Evolutionary conservation across 306 rosid species (phyloP).

Genomic region (Morella rubra): DNA sequence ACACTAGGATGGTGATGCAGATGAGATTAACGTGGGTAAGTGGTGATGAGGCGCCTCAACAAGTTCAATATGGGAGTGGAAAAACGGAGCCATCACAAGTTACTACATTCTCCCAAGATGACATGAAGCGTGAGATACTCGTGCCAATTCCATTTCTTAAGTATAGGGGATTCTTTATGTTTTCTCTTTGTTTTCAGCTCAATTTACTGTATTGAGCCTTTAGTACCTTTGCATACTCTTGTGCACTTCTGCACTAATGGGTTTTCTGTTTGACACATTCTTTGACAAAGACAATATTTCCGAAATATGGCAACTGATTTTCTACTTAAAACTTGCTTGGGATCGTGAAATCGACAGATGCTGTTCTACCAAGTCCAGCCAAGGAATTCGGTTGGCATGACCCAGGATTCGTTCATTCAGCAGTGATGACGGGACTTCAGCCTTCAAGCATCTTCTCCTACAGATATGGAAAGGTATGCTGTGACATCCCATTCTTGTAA

Average conservation of each 20-base stretch:
- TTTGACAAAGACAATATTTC: no score
- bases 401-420: slow-evolving; percentile 89
- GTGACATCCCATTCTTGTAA: neutral
- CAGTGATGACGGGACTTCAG: slow-evolving; percentile 65
- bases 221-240: no score
- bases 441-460: slow-evolving; percentile 69
- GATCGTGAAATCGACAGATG: slow-evolving; percentile 33
- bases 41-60: slow-evolving; percentile 67
- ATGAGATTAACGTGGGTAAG: slow-evolving; percentile 91
- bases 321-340: neutral
- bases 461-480: slow-evolving; percentile 77
- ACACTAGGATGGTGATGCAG: slow-evolving; percentile 34
- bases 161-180: no score
- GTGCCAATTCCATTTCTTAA: neutral
- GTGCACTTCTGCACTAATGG: no score
- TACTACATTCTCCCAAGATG: slow-evolving; percentile 60
- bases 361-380: slow-evolving; percentile 61
- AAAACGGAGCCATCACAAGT: slow-evolving; percentile 48
- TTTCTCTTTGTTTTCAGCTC: no score
- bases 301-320: neutral
- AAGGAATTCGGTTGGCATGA: slow-evolving; percentile 97
- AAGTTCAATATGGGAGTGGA: slow-evolving; percentile 61
- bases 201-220: no score
- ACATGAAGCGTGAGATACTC: slow-evolving; percentile 65
- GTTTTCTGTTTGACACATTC: no score